These are phyloP conservation scores for carrot (Daucus carota) DNA, from an alignment of 129 eudicot genomes.

Conservation along the genomic window DH1_v3.0 NC_030384.2:48064501-48065000, in stretches of 20 bases:
- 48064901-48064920: not conserved
- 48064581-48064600: conserved; percentile 87
- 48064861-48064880: not conserved
- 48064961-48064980: not conserved
- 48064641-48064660: conserved; percentile 87
- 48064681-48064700: not conserved
- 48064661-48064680: conserved; percentile 50
- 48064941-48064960: not conserved
- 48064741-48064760: not conserved
- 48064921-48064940: not conserved
- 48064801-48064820: not conserved
- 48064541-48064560: conserved; percentile 89
- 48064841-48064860: not conserved
- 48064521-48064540: conserved; percentile 2
- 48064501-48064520: not conserved
- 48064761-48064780: not conserved
- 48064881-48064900: not conserved
- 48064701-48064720: not conserved
- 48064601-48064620: conserved; percentile 80
- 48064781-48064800: not conserved
- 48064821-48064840: not conserved
- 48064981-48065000: not conserved
- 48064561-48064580: conserved; percentile 74
- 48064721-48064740: not conserved
- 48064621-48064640: conserved; percentile 86